Conservation (phyloP, 2,329 filamentous ascomycete species). For the Xylaria sp. region DNA sequence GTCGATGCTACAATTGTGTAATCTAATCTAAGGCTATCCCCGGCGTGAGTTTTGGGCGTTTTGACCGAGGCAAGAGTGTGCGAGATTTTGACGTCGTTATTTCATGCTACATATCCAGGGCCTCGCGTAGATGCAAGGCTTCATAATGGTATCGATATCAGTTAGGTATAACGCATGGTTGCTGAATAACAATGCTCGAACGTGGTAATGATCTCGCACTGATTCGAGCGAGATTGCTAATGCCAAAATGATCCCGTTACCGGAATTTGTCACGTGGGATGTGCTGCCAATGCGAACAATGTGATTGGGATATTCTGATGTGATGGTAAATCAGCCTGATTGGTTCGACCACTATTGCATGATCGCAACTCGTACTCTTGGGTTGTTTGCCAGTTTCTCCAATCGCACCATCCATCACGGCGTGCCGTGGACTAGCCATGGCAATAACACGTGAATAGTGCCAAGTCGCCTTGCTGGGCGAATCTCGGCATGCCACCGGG, state of each 20-base stretch:
- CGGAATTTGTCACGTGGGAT: conserved; percentile 27
- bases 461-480: conserved; percentile 20
- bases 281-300: conserved; percentile 4
- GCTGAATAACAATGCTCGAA: conserved; percentile 26
- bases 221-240: conserved; percentile 10
- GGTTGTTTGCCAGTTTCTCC: not conserved
- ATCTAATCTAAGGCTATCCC: conserved; percentile 13
- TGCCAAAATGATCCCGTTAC: conserved; percentile 24
- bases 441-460: conserved; percentile 34
- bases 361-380: conserved; percentile 16
- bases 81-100: conserved; percentile 31
- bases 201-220: conserved; percentile 22
- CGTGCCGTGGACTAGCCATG: conserved; percentile 20
- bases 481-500: conserved; percentile 30
- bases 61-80: conserved; percentile 32
- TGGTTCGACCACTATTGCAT: conserved; percentile 21
- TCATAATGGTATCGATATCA: conserved; percentile 12
- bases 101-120: conserved; percentile 2
- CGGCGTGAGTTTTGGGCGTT: conserved; percentile 13
- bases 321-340: conserved; percentile 17
- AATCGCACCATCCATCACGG: conserved; percentile 9
- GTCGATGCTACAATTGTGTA: conserved; percentile 4
- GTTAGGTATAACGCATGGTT: conserved; percentile 16
- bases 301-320: conserved; percentile 6
- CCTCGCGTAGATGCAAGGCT: conserved; percentile 6